A percentile compares a stretch with the other conserved stretches of the same genome.
Conservation (phyloP, 1,284 basidiomycete species). For the Schizophyllum commune region DNA sequence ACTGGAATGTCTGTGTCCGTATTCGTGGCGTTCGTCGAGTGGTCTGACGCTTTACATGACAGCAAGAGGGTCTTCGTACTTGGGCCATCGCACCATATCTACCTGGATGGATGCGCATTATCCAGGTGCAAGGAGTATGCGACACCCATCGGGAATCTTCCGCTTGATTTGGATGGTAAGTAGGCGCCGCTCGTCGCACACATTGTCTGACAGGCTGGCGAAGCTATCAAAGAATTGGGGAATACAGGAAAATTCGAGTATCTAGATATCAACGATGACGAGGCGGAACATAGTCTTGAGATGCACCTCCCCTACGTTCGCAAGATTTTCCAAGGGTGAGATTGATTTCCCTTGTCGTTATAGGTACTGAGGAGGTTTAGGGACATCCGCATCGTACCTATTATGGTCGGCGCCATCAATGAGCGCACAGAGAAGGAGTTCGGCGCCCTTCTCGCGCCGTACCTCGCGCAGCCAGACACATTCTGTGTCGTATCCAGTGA, state of each 20-base stretch:
- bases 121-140: constrained; percentile 70
- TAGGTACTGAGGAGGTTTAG: constrained; percentile 25
- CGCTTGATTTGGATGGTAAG: constrained; percentile 75
- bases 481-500: constrained; percentile 92
- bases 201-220: neutral
- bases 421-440: constrained; percentile 51
- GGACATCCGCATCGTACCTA: constrained; percentile 79
- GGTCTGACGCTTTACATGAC: constrained; percentile 2
- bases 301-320: constrained; percentile 76
- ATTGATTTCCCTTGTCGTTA: too few relatives aligned
- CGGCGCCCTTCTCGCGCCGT: constrained; percentile 73
- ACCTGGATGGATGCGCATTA: constrained; percentile 83
- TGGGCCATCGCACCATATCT: constrained; percentile 92
- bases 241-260: constrained; percentile 64
- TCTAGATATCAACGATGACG: constrained; percentile 69
- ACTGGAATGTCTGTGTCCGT: constrained; percentile 63
- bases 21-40: neutral
- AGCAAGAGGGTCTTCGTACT: constrained; percentile 92
- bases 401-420: constrained; percentile 83
- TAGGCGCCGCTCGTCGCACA: too few relatives aligned
- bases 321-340: constrained; percentile 12
- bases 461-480: constrained; percentile 69
- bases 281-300: constrained; percentile 96
- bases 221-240: constrained; percentile 66
- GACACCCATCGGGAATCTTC: constrained; percentile 83